Base-by-base conservation (phyloP, 2,329 filamentous ascomycete species). In the Aspergillus sclerotialis region DNA sequence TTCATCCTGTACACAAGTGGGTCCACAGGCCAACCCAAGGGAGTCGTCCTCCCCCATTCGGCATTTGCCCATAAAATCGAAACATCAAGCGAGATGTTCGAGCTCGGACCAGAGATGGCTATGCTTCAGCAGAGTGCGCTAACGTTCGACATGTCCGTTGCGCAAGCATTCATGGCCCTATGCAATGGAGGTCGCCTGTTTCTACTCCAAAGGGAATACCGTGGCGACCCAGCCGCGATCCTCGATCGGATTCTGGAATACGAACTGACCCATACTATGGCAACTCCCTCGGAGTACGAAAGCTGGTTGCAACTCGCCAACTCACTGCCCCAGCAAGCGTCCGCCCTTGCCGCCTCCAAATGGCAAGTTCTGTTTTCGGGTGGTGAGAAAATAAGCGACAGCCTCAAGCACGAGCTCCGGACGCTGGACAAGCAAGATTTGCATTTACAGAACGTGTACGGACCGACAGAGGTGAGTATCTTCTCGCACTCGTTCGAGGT, bases 1-100 rank as follows among this genome's bases (percentile, higher is more conserved):
- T 58, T 25, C 2, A 44, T 67, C 4, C 39, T 68, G 2, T 69
- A 43, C 31, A 53, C 50, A 2, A 53, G 49, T 38, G 52, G 52
- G 2, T 43, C 46, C 0, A 54, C 52, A 2, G 50, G 51, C 2
- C 49, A 29, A 0, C 68, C 68, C 2, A 71, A 71, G 45, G 66
- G 66, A 4, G 56, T 70, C 13, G 37, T 67, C 3, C 16, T 43
- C 16, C 46, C 25, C 3, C 50, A 60, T 30, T 18, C 18, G 3
- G 41, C 35, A 17, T 14, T 56, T 6, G n/a, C n/a, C n/a, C n/a
- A n/a, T n/a, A n/a, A n/a, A n/a, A n/a, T n/a, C n/a, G 27, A 33
- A 1, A 54, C 54, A 32, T 24, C 46, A n/a, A 38, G 56, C 5
- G 47, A 52, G 23, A 44, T 32, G 7, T 19, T 12, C 13, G 12